Base-by-base conservation (phyloP, 75 land plant genomes). In the Cryptomeria japonica region DNA sequence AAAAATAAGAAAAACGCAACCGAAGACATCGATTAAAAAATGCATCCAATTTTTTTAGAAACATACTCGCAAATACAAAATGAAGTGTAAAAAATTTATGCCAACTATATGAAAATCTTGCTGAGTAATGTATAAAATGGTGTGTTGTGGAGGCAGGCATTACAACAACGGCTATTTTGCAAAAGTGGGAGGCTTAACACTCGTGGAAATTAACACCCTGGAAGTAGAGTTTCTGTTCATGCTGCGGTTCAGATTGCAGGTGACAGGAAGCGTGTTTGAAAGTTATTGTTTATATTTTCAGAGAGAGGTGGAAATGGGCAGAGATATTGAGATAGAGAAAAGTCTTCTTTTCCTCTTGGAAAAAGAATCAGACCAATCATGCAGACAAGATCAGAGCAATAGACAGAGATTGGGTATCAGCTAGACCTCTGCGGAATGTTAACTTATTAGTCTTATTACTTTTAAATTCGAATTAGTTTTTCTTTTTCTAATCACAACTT, bases 181-280 rank as follows among this genome's bases (percentile, higher is more conserved):
- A 53, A 86, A 86, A 72, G 78, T 86, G 73, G 87, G 87, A 86
- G 87, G 87, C 73, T 28, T 86, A 28, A 34, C 87, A 19, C 28
- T 39, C 0, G 8, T 3, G 41, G 87, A 86, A 37, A 73, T 86
- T 14, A 86, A 86, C 44, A 86, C 3, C 14, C 38, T 86, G 3
- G 87, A 86, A 31, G 19, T 53, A 12, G 87, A 86, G 15, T 86
- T 86, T 22, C 84, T 86, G 22, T 73, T 86, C 39, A 86, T 37
- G 87, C 10, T 80, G 72, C 38, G 39, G 16, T 86, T 86, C 41
- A 41, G 84, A 28, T 64, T 86, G 80, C 41, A 86, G 55, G 87
- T 86, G 87, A 86, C 41, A 6, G 87, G 37, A 0, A 86, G 80
- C 9, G 41, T 72, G 18, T 86, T 86, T 78, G 85, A 86, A 9